phyloP scores from a whole-genome alignment of 768 basidiomycete species.

The Gloeostereum incarnatum region DNA sequence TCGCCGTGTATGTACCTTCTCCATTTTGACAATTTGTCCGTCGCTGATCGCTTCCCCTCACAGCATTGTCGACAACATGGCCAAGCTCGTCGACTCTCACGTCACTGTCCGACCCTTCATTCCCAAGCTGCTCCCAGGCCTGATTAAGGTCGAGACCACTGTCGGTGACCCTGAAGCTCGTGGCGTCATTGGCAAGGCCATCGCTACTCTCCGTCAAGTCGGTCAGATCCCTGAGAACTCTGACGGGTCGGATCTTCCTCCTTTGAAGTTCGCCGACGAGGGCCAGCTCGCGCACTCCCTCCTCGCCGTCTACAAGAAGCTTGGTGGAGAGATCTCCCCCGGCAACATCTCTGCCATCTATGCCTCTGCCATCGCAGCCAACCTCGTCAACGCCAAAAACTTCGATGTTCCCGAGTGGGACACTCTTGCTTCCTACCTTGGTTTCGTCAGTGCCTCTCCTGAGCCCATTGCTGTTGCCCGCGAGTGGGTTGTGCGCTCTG shows the following conservation, averaged over 20 bases:
- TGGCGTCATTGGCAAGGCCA: slow-evolving; percentile 82
- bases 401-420: slow-evolving; percentile 90
- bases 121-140: slow-evolving; percentile 88
- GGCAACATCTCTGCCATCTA: slow-evolving; percentile 58
- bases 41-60: slow-evolving; percentile 11
- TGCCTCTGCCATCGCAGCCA: slow-evolving; percentile 71
- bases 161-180: slow-evolving; percentile 99
- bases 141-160: slow-evolving; percentile 90
- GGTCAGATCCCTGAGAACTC: slow-evolving; percentile 77
- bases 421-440: slow-evolving; percentile 65
- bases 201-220: slow-evolving; percentile 91
- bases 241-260: slow-evolving; percentile 89
- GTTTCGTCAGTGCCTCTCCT: slow-evolving; percentile 52
- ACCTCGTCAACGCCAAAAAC: slow-evolving; percentile 84
- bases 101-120: slow-evolving; percentile 95
- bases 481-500: slow-evolving; percentile 89
- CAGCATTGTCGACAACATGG: slow-evolving; percentile 96
- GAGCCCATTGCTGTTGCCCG: slow-evolving; percentile 60
- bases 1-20: slow-evolving; percentile 71
- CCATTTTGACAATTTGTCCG: slow-evolving; percentile 10
- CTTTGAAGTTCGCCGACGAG: slow-evolving; percentile 70
- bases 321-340: slow-evolving; percentile 48
- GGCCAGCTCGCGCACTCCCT: slow-evolving; percentile 58
- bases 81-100: slow-evolving; percentile 93
- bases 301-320: slow-evolving; percentile 78